These are phyloP conservation scores for Malus orientalis DNA, from an alignment of 306 rosid species.

Conservation along the genomic window DNA sequence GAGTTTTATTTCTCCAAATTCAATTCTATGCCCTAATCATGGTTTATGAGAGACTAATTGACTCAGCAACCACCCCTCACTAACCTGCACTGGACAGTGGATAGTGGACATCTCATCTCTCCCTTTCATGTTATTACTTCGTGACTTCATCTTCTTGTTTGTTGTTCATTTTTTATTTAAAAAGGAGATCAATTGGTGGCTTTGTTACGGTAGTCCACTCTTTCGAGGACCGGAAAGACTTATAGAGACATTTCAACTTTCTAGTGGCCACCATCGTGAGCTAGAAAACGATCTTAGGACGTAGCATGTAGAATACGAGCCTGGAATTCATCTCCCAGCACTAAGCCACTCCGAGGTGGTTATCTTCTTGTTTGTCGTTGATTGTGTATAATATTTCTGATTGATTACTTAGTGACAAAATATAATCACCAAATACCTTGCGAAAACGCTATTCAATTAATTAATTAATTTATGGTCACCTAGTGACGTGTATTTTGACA, in stretches of 20 bases:
- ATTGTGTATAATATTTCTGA: neutral
- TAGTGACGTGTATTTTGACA: neutral
- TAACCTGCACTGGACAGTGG: conserved; percentile 28
- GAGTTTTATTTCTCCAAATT: conserved; percentile 8
- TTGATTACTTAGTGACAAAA: neutral
- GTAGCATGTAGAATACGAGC: no score
- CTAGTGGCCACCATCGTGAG: no score
- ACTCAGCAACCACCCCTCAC: conserved; percentile 33
- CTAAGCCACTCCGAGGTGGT: no score
- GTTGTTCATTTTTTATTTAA: neutral
- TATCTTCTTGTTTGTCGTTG: no score
- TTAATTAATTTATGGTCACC: neutral
- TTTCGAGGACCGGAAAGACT: accelerated
- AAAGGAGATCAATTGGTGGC: no score
- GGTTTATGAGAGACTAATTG: conserved; percentile 22
- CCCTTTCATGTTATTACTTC: conserved; percentile 3
- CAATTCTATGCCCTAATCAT: conserved; percentile 27
- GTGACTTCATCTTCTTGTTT: conserved; percentile 3
- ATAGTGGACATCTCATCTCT: conserved; percentile 12
- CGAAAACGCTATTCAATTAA: neutral
- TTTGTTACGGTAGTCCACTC: no score
- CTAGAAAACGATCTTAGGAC: no score
- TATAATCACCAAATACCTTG: neutral
- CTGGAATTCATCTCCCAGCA: no score
- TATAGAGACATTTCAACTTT: no score